These are phyloP conservation scores for Penicillium canescens DNA, from an alignment of 495 filamentous ascomycete genomes.

Conservation along the genomic window DNA sequence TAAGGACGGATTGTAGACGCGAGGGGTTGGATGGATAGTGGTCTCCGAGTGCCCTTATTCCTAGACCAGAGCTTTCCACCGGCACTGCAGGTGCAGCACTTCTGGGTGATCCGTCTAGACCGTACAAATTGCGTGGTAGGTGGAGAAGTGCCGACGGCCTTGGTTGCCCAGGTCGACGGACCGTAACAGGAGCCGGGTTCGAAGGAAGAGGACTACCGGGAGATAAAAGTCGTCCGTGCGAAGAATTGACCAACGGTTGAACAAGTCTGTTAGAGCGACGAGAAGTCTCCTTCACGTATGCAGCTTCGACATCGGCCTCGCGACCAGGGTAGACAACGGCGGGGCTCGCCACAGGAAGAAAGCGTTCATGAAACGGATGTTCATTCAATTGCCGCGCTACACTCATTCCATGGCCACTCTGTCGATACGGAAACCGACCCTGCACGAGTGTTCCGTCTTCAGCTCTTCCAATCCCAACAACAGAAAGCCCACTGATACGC, in stretches of 20 bases:
- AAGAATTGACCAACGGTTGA: background rate
- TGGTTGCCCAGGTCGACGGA: background rate
- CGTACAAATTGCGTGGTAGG: conserved; percentile 2
- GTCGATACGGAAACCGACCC: conserved; percentile 38
- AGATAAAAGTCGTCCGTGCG: background rate
- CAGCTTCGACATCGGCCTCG: background rate
- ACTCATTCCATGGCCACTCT: conserved; percentile 40
- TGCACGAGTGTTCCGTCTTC: conserved; percentile 39
- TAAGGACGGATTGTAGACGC: background rate
- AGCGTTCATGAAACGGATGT: conserved; percentile 37
- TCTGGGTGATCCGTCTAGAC: conserved; percentile 6
- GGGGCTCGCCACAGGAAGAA: conserved; percentile 19
- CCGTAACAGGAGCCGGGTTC: background rate
- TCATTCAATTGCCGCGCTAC: conserved; percentile 26
- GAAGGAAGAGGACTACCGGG: background rate
- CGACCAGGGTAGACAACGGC: conserved; percentile 2
- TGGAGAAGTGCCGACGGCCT: conserved; percentile 10
- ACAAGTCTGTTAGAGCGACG: background rate
- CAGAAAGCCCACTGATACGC: conserved; percentile 3
- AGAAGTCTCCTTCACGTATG: background rate
- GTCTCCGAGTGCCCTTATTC: background rate
- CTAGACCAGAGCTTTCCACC: background rate
- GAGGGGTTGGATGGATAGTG: conserved; percentile 1
- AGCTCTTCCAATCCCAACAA: conserved; percentile 29
- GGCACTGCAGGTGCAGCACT: background rate